phyloP scores from a whole-genome alignment of 106 monocot species.

The Dactylorhiza incarnata region DNA sequence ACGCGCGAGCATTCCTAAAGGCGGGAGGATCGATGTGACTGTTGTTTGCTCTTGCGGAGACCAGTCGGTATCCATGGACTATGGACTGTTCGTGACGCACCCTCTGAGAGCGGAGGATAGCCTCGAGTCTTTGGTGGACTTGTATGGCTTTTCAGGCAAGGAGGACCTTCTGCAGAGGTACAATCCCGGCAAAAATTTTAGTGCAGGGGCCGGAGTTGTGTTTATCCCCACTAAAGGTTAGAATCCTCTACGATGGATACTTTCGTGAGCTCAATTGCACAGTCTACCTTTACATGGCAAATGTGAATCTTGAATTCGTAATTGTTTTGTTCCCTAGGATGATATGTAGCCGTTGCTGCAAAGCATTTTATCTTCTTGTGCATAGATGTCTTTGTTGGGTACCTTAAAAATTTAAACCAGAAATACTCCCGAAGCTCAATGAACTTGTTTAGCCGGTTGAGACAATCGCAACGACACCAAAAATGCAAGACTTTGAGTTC shows the following conservation, averaged over 20 bases:
- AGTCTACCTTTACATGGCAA: background rate
- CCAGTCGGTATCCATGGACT: slow-evolving; percentile 24
- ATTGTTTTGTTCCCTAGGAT: background rate
- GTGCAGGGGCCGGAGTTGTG: slow-evolving; percentile 32
- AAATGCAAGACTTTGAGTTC: no score
- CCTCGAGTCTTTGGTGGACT: slow-evolving; percentile 20
- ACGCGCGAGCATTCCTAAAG: slow-evolving; percentile 7
- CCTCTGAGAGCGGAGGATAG: slow-evolving; percentile 40
- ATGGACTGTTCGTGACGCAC: slow-evolving; percentile 66
- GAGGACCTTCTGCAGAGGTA: slow-evolving; percentile 29
- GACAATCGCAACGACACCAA: no score
- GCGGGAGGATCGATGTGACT: slow-evolving; percentile 26
- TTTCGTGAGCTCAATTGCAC: no score
- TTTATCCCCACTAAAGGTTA: slow-evolving; percentile 51
- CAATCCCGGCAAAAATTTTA: slow-evolving; percentile 36
- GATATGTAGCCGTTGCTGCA: background rate
- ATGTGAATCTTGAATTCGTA: background rate
- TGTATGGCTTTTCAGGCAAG: slow-evolving; percentile 13
- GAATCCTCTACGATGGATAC: no score
- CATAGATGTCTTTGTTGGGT: no score
- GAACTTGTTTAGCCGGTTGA: no score
- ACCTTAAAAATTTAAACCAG: no score
- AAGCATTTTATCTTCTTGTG: background rate
- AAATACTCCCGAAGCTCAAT: no score
- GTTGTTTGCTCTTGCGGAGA: slow-evolving; percentile 66